Base-by-base conservation (phyloP, 345 rosid genomes). In the Aquilaria yunnanensis region DNA sequence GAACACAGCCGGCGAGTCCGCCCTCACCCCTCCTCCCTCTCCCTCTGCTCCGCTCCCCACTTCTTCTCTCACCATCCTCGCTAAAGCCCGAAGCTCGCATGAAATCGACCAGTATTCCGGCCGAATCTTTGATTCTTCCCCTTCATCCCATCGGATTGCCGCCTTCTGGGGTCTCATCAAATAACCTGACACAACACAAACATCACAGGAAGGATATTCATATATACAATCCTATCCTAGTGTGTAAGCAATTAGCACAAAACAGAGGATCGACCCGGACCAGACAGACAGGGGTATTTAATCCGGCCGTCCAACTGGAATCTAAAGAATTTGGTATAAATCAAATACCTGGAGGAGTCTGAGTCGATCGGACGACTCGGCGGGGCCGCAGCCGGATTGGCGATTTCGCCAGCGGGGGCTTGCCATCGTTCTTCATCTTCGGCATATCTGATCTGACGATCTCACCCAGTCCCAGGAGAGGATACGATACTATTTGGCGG, bases 381-480 rank as follows among this genome's bases (percentile, higher is more conserved):
- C 90, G 84, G 33, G 94, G 67, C 9, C 88, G 80, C 56, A 74
- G 79, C 57, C 90, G 79, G 70, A 78, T 74, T 31, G 94, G 97
- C 0, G 94, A 86, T 70, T 76, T 93, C 0, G 89, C 73, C 45
- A 88, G 86, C 66, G 97, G 87, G 49, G 98, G 98, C 77, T 84
- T 88, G 45, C 88, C 73, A 66, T 61, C 64, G 29, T 67, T 62
- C 72, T 72, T 83, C 89, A 88, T 79, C 70, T 41, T 84, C 48
- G 85, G 84, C 93, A 85, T 87, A 32, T 12, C 43, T 37, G 43
- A 37, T 37, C 43, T 8, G 43, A 8, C 1, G 43, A 37, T 16
- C 23, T 16, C 23, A 16, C 23, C 23, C 23, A 16, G 23, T 16
- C 23, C 23, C 23, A 32, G 23, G 13, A 51, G 32, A 9, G 8